A percentile compares a stretch with the other conserved stretches of the same genome.
Evolutionary conservation across 2,329 filamentous ascomycete genomes (phyloP).

Genomic region (Calycina herbarum): DNA sequence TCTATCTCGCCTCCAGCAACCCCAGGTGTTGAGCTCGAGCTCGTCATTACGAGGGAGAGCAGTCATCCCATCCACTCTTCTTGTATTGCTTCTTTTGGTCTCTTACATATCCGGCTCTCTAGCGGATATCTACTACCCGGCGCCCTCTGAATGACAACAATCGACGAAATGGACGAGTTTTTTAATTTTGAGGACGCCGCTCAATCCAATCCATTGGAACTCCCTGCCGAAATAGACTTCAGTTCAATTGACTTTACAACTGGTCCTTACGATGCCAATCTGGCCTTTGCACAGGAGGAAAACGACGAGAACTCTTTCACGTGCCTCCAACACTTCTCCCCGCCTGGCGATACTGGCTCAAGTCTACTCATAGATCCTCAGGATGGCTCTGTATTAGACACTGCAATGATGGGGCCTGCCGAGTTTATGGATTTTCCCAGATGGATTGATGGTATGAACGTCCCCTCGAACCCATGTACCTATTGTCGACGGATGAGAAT

Average conservation of each 20-base stretch:
- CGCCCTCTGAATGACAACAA: conserved; percentile 41
- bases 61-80: not conserved
- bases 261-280: conserved; percentile 46
- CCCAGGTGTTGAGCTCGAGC: not conserved
- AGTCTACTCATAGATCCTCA: conserved; percentile 35
- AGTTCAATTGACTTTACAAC: conserved; percentile 26
- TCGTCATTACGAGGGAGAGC: not conserved
- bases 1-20: not conserved
- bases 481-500: conserved; percentile 54
- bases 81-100: not conserved
- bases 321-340: conserved; percentile 58
- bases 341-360: conserved; percentile 39
- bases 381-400: conserved; percentile 35
- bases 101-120: not conserved
- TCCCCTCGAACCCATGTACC: conserved; percentile 46
- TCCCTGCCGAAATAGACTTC: conserved; percentile 16
- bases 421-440: conserved; percentile 43
- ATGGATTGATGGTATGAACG: conserved; percentile 35
- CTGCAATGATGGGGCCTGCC: conserved; percentile 42
- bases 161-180: conserved; percentile 57
- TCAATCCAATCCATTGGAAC: conserved; percentile 13
- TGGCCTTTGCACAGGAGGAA: conserved; percentile 56
- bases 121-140: not conserved
- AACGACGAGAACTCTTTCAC: conserved; percentile 61
- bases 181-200: conserved; percentile 61